phyloP scores from a whole-genome alignment of 2,329 filamentous ascomycete species.

The Proliferodiscus dingleyae region DNA sequence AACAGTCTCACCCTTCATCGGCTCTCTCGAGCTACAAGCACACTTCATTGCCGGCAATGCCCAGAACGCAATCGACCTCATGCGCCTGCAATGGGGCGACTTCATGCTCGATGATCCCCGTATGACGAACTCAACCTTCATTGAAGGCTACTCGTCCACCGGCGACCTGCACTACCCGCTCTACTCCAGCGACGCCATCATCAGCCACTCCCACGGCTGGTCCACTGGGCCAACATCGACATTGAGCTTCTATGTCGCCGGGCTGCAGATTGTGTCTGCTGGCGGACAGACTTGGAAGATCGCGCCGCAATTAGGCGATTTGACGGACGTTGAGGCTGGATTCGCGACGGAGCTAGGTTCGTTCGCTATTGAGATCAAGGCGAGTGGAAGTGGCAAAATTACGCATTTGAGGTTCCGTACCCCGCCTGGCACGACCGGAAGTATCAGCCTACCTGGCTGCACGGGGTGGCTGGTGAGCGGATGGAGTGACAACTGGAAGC shows the following conservation, averaged over 20 bases:
- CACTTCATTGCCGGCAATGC: conserved; percentile 41
- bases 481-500: neutral
- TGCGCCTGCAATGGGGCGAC: conserved; percentile 49
- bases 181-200: conserved; percentile 31
- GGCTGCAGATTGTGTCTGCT: conserved; percentile 22
- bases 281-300: conserved; percentile 29
- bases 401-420: neutral
- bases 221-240: conserved; percentile 29
- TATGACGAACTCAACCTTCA: conserved; percentile 35
- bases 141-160: conserved; percentile 34
- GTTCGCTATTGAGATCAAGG: neutral
- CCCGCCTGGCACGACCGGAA: conserved; percentile 2
- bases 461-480: conserved; percentile 1
- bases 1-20: conserved; percentile 43
- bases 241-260: conserved; percentile 27
- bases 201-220: conserved; percentile 35
- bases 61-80: conserved; percentile 47
- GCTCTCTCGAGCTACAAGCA: conserved; percentile 41
- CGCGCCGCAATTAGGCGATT: conserved; percentile 32
- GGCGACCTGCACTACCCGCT: conserved; percentile 34
- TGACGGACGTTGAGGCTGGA: conserved; percentile 34
- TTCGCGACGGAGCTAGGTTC: conserved; percentile 29
- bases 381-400: neutral
- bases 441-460: neutral
- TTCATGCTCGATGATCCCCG: conserved; percentile 47